Evolutionary conservation across 768 basidiomycete species (phyloP).

Genomic region (Xanthoconium stramineum): DNA sequence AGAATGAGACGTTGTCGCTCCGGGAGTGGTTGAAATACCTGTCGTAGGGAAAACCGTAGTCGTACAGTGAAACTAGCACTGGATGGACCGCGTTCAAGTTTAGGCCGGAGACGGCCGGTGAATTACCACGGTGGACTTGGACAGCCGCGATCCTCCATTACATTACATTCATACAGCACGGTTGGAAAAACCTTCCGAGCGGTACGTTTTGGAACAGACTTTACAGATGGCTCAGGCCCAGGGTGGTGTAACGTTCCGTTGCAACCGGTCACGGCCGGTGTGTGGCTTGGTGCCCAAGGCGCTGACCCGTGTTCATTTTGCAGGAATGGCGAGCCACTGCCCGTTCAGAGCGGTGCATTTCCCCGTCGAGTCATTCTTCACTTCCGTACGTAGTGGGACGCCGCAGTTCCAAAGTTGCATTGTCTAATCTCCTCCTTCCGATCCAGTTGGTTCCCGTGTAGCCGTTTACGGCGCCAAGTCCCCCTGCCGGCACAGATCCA

Average conservation of each 20-base stretch:
- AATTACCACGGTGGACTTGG: constrained; percentile 8
- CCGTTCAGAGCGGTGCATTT: constrained; percentile 20
- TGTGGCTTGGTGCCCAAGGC: constrained; percentile 14
- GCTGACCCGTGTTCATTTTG: constrained; percentile 26
- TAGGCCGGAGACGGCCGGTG: constrained; percentile 9
- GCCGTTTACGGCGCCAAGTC: constrained; percentile 25
- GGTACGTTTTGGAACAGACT: neutral
- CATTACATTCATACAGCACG: too few relatives aligned
- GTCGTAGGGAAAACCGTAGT: neutral
- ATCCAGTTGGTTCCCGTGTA: constrained; percentile 13
- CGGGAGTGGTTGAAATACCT: constrained; percentile 1
- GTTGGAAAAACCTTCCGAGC: neutral
- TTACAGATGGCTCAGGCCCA: neutral
- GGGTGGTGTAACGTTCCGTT: constrained; percentile 16
- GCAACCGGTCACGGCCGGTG: constrained; percentile 18
- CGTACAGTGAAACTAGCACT: neutral
- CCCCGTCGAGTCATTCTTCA: constrained; percentile 3
- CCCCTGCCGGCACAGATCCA: constrained; percentile 29
- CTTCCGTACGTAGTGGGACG: constrained; percentile 16
- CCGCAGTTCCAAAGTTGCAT: constrained; percentile 15
- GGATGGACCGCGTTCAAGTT: too few relatives aligned
- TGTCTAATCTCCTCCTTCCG: constrained; percentile 22
- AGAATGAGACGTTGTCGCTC: neutral
- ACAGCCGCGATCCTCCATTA: neutral
- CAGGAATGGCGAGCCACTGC: constrained; percentile 21